Base-by-base conservation (phyloP, 2,329 filamentous ascomycete genomes). In the Claviceps quebecensis region DNA sequence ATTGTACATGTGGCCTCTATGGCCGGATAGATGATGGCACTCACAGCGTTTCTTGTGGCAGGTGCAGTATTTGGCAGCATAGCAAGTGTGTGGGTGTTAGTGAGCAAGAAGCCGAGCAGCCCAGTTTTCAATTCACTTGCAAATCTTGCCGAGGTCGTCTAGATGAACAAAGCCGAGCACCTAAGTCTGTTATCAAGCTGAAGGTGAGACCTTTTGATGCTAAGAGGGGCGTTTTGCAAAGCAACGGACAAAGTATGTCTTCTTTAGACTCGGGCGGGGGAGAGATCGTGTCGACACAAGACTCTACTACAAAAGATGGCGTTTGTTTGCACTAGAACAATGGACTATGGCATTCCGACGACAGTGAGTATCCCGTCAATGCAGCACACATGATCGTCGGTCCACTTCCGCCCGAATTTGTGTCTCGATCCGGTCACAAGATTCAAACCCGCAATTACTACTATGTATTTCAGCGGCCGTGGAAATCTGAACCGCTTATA, bases 31-130 rank as follows among this genome's bases (percentile, higher is more conserved):
- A 98, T 60, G 93, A 97, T 64, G 93, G 93, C 38, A 84, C 87
- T 7, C 90, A 95, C 63, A 95, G 89, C 64, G 83, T 98, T 56
- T 86, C 90, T 29, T 98, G 93, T 68, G 93, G 98, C 63, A 83
- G 76, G 58, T 98, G 93, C 72, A 94, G 84, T 63, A 84, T 95
- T 47, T 98, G 93, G 93, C 91, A 97, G 65, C 93, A 98, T 63
- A 95, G 89, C 72, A 87, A 86, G 60, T 98, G 93, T 63, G 78
- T 95, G 54, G 84, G 83, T 41, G 86, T 97, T 56, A 77, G 78
- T 45, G 79, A 94, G 59, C 71, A 77, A 54, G 85, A 90, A 55
- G 90, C 89, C 0, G 91, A 95, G 56, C 76, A 82, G 46, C 81
- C 87, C 1, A 86, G 94, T 57, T 97, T 97, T 61, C 82, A 87